These are phyloP conservation scores for Pezicula rhizophila DNA, from an alignment of 2,329 filamentous ascomycete genomes.

Conservation along the genomic window DNA sequence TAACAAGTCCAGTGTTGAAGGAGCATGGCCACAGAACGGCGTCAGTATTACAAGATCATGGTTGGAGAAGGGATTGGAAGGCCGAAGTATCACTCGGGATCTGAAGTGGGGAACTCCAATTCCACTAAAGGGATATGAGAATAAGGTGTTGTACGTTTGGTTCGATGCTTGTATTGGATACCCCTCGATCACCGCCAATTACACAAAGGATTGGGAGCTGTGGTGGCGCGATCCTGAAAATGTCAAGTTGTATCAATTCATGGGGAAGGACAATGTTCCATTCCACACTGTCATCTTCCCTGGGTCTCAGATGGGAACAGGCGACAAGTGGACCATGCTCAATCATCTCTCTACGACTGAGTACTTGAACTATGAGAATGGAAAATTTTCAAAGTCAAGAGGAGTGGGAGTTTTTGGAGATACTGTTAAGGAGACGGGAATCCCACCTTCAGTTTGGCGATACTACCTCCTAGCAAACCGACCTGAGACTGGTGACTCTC, in stretches of 20 bases:
- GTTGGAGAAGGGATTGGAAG: constrained; percentile 78
- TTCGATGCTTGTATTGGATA: constrained; percentile 93
- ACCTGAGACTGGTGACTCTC: constrained; percentile 78
- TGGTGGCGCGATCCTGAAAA: constrained; percentile 93
- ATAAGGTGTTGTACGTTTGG: constrained; percentile 80
- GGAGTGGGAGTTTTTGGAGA: constrained; percentile 89
- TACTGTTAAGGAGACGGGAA: constrained; percentile 78
- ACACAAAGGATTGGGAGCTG: constrained; percentile 83
- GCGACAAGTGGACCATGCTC: constrained; percentile 82
- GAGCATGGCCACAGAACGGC: constrained; percentile 71
- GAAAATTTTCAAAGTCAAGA: constrained; percentile 89
- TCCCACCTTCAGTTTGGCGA: constrained; percentile 83
- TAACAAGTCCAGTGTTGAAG: constrained; percentile 64
- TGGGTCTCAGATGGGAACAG: constrained; percentile 75
- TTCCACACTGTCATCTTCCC: constrained; percentile 94
- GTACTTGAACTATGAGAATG: constrained; percentile 80
- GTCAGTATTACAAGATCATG: constrained; percentile 72
- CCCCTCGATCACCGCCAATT: constrained; percentile 87
- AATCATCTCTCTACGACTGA: constrained; percentile 86
- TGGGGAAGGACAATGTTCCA: constrained; percentile 80
- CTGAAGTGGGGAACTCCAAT: constrained; percentile 72
- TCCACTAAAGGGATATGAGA: constrained; percentile 54
- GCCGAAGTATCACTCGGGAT: constrained; percentile 86
- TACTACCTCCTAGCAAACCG: constrained; percentile 84
- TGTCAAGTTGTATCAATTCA: constrained; percentile 87